phyloP scores from a whole-genome alignment of 2,329 filamentous ascomycete species.

The Verticillium nubilum region DNA sequence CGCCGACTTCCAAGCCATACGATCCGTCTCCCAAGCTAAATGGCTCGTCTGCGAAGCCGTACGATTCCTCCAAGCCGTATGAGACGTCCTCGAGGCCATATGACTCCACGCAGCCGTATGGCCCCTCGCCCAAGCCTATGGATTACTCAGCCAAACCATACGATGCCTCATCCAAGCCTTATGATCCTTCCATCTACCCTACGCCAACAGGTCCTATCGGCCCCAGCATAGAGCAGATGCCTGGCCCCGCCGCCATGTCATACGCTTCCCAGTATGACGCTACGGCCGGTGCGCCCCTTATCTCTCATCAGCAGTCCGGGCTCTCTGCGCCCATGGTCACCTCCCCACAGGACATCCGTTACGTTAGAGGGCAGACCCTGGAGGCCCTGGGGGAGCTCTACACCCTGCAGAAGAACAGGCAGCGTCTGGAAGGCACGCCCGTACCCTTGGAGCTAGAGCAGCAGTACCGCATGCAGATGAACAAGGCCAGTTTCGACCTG shows the following conservation, averaged over 20 bases:
- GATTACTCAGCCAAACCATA: background rate
- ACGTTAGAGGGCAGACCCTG: slow-evolving; percentile 27
- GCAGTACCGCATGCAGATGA: slow-evolving; percentile 36
- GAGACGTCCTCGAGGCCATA: background rate
- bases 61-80: background rate
- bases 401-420: slow-evolving; percentile 23
- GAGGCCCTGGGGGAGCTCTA: slow-evolving; percentile 30
- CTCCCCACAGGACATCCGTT: slow-evolving; percentile 20
- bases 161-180: background rate
- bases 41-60: background rate
- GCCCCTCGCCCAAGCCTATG: background rate
- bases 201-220: background rate
- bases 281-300: background rate
- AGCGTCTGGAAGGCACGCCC: slow-evolving; percentile 19
- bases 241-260: slow-evolving; percentile 1
- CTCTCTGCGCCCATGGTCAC: slow-evolving; percentile 9
- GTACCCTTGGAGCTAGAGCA: slow-evolving; percentile 32
- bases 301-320: background rate
- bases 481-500: slow-evolving; percentile 37
- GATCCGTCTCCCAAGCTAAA: background rate
- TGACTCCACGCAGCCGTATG: background rate
- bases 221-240: slow-evolving; percentile 1
- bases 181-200: background rate
- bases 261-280: background rate
- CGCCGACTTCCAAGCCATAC: background rate